Evolutionary conservation across 1,284 basidiomycete genomes (phyloP).

Genomic region (Fomes fomentarius): DNA sequence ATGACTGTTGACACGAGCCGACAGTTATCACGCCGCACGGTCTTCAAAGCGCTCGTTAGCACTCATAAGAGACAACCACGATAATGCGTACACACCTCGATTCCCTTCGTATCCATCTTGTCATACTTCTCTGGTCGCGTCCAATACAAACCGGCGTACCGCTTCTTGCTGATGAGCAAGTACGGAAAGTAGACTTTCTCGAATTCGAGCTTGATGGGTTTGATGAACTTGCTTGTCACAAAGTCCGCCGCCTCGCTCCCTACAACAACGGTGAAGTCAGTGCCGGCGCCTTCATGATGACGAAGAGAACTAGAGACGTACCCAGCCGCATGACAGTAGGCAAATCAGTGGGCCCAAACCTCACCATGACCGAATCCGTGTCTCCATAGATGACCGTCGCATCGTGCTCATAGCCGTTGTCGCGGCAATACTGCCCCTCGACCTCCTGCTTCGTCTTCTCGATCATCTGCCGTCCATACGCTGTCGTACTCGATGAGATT

Average conservation of each 20-base stretch:
- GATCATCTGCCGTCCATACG: slow-evolving; percentile 97
- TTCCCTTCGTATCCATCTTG: slow-evolving; percentile 99
- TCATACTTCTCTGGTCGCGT: slow-evolving; percentile 92
- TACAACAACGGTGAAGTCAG: slow-evolving; percentile 31
- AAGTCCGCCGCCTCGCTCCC: slow-evolving; percentile 93
- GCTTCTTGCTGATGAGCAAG: slow-evolving; percentile 94
- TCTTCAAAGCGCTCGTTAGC: slow-evolving; percentile 50
- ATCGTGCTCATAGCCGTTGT: slow-evolving; percentile 85
- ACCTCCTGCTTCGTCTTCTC: slow-evolving; percentile 94
- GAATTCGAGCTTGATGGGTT: slow-evolving; percentile 97
- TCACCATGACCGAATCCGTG: slow-evolving; percentile 98
- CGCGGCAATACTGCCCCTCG: slow-evolving; percentile 83
- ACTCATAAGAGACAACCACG: slow-evolving; percentile 1
- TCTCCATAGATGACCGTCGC: slow-evolving; percentile 96
- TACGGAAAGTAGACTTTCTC: slow-evolving; percentile 99
- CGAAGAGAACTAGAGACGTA: slow-evolving; percentile 36
- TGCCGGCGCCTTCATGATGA: background rate
- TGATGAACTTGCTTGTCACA: slow-evolving; percentile 91
- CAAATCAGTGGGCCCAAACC: slow-evolving; percentile 89
- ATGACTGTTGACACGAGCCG: slow-evolving; percentile 95
- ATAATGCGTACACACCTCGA: slow-evolving; percentile 68
- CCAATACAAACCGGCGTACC: slow-evolving; percentile 97
- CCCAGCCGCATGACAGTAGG: slow-evolving; percentile 87
- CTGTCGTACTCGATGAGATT: slow-evolving; percentile 91
- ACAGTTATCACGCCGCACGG: slow-evolving; percentile 95